phyloP scores from a whole-genome alignment of 2,329 filamentous ascomycete species.

The Sporothrix inflata region DNA sequence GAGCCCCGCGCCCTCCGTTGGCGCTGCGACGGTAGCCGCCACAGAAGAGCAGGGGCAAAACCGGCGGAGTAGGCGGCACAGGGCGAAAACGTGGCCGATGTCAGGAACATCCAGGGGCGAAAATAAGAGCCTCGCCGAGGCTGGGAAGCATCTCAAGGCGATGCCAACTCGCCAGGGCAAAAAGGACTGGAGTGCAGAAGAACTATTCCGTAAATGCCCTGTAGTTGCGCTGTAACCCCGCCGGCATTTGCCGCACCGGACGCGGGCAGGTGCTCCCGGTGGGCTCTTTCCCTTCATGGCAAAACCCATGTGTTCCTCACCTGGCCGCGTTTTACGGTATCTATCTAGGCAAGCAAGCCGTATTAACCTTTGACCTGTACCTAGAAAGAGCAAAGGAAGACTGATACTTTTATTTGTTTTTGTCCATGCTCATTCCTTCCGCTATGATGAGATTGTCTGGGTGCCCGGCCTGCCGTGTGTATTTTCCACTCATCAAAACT shows the following conservation, averaged over 20 bases:
- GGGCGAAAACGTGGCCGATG: background rate
- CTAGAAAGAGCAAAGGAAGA: background rate
- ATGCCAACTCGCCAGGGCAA: background rate
- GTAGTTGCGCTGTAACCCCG: no score
- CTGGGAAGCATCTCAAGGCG: background rate
- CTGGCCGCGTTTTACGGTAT: background rate
- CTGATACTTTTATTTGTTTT: no score
- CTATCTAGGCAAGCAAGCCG: background rate
- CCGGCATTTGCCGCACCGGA: no score
- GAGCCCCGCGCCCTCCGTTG: conserved; percentile 16
- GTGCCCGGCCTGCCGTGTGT: background rate
- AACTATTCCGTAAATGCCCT: no score
- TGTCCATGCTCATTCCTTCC: no score
- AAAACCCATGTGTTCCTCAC: background rate
- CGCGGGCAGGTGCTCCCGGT: background rate
- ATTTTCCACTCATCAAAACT: background rate
- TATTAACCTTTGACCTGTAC: background rate
- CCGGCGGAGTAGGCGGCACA: background rate
- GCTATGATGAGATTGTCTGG: background rate
- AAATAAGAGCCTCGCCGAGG: background rate
- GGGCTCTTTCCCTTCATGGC: background rate
- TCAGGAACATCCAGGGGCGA: conserved; percentile 6
- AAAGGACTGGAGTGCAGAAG: background rate
- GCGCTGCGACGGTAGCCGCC: conserved; percentile 9
- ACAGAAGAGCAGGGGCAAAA: conserved; percentile 3